Conservation (phyloP, 169 alveolate genomes). For the Plasmodium gonderi region DNA sequence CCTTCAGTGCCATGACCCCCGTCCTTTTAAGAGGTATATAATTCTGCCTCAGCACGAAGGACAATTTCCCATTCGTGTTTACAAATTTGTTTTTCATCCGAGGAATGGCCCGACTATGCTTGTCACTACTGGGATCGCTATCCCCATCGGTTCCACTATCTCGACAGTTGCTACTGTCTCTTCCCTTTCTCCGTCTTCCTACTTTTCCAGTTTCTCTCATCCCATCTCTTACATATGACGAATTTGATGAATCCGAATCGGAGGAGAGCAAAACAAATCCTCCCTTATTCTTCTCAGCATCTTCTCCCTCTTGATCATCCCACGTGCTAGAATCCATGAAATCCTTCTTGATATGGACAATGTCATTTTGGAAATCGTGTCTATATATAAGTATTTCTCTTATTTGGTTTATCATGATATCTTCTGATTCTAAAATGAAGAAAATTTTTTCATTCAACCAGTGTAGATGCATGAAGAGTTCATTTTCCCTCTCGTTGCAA, state of each 20-base stretch:
- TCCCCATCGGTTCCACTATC: too few relatives aligned
- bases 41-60: conserved; percentile 60
- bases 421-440: conserved; percentile 22
- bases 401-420: conserved; percentile 6
- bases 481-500: neutral
- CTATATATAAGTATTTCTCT: conserved; percentile 31
- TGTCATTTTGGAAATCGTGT: conserved; percentile 28
- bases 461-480: neutral
- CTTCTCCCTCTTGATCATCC: neutral
- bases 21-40: conserved; percentile 3
- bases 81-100: conserved; percentile 63
- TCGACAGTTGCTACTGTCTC: neutral
- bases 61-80: conserved; percentile 39
- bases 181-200: neutral
- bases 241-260: conserved; percentile 27
- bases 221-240: neutral
- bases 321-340: neutral
- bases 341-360: neutral
- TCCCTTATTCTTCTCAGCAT: neutral
- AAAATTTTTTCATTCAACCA: conserved; percentile 20
- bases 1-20: neutral
- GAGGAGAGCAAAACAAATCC: conserved; percentile 1
- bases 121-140: too few relatives aligned
- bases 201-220: neutral
- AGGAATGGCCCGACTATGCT: too few relatives aligned